Evolutionary conservation across 768 basidiomycete species (phyloP), one percentile per base, ranked within the genome.

Genomic region (Boletellus emodensis): DNA sequence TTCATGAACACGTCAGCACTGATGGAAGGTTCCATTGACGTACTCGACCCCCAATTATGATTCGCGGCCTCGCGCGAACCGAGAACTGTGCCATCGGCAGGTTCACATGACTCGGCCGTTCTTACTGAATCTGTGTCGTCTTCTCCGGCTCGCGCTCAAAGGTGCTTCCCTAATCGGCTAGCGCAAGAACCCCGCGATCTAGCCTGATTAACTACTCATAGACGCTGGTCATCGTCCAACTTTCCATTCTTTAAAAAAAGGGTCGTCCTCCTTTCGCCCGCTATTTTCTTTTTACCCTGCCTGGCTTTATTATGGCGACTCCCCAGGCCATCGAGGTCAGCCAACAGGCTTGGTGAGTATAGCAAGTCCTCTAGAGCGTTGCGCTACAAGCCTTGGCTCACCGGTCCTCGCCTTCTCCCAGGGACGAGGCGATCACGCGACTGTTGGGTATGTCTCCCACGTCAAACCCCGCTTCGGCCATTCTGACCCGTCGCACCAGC

Each of bases 381-480:
- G 38, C 39, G 34, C 38, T 45, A 50, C 35, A 58, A 49, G 46
- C 51, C 46, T 58, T 64, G 44, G 58, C 55, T 44, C 57, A 43
- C 44, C 54, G 43, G 24, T 46, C 52, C 38, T 7, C 57, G 49
- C 54, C 58, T 57, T 57, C 57, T 51, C n/a, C 48, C 60, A 85
- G 85, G 85, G 84, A 86, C 62, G 84, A 85, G 43, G 77, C 82
- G 49, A 72, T 88, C 53, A 73, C 73, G 46, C 76, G 79, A 58
- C 71, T 88, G 58, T 65, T 83, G 65, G 79, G 85, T 87, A 65
- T 47, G 68, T 52, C 59, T 46, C 47, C 26, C 49, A 34, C 52
- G 30, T 46, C 49, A 37, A 37, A 34, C 11, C 20, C 38, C 50
- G 10, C 28, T 44, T 51, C 32, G 38, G 47, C 14, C 39, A 11